Base-by-base conservation (phyloP, 1,284 basidiomycete genomes). In the Vanrija humicola region DNA sequence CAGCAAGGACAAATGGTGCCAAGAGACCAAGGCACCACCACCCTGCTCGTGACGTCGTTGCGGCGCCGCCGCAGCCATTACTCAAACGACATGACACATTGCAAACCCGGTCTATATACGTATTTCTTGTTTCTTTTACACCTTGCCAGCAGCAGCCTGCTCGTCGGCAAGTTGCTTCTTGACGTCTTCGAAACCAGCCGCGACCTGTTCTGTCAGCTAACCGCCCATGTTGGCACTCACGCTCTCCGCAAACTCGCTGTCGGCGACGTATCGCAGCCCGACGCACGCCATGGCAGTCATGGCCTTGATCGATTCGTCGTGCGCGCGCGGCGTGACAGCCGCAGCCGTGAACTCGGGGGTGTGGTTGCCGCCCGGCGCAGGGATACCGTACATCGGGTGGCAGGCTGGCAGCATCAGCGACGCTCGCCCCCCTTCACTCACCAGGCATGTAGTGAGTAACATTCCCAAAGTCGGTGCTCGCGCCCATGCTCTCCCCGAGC, bases 321-420 rank as follows among this genome's bases (percentile, higher is more conserved):
- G 63, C 6, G 61, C 66, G 28, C 53, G 55, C 8, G 50, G 48
- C 3, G 52, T 51, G 9, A 47, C 46, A 1, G 64, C 58, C n/a
- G 40, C 39, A 4, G 34, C 58, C 3, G 56, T 59, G 51, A 65
- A 65, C 39, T 54, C 63, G 19, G 56, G 56, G 5, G 61, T 63
- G 54, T 65, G 63, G 45, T 65, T 63, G 0, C 34, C 43, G 9
- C 50, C 43, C 8, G 43, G 42, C 28, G 52, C 45, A 14, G 49
- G 52, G 34, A 65, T 62, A 26, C 55, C 52, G 43, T 52, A 63
- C 43, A 52, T 43, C 15, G 63, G 61, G 51, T 64, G 63, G 29
- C 51, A 55, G 9, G 42, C 55, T 6, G 60, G 43, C 10, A 92
- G 79, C 69, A 89, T 90, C 12, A 34, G 34, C 34, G 6, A 28